A percentile compares a stretch with the other conserved stretches of the same genome.
Conservation (phyloP, 192 early-diverging fungal species). For the Dimargaris cristalligena region DNA sequence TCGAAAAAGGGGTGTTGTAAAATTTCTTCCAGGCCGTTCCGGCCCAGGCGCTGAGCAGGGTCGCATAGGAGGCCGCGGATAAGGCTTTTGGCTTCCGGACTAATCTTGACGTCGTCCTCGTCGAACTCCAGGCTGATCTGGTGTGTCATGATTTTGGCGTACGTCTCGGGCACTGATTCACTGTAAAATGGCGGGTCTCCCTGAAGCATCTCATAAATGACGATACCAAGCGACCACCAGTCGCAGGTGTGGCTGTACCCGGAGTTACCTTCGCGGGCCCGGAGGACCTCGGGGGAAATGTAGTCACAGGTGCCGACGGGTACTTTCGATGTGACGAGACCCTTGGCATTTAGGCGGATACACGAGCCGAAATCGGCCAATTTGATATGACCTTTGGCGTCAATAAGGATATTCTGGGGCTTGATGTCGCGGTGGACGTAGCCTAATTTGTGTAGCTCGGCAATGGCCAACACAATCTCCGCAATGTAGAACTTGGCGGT, state of each 20-base stretch:
- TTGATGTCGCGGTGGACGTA: conserved; percentile 96
- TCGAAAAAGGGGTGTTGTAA: conserved; percentile 88
- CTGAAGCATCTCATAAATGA: conserved; percentile 82
- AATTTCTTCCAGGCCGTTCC: conserved; percentile 80
- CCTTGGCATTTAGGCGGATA: too few species aligned
- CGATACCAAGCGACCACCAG: conserved; percentile 93
- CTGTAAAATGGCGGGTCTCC: conserved; percentile 88
- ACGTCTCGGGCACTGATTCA: conserved; percentile 95
- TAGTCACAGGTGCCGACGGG: conserved; percentile 99
- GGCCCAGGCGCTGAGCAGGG: conserved; percentile 64
- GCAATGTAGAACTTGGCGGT: conserved; percentile 93
- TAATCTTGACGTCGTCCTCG: conserved; percentile 81
- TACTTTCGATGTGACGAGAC: conserved; percentile 88
- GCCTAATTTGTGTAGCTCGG: conserved; percentile 88
- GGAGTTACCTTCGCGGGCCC: conserved; percentile 86
- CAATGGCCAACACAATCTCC: conserved; percentile 84
- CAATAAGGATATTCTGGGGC: conserved; percentile 88
- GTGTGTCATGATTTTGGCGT: conserved; percentile 91
- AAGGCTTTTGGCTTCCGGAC: conserved; percentile 81
- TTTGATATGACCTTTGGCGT: conserved; percentile 88
- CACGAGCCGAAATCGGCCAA: conserved; percentile 97
- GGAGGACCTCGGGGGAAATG: conserved; percentile 96
- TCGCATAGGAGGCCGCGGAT: conserved; percentile 84
- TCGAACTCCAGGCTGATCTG: conserved; percentile 93
- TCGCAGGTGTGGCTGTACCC: conserved; percentile 95